These are phyloP conservation scores for Fusarium sp. DNA, from an alignment of 2,329 filamentous ascomycete species.

Conservation along the genomic window DNA sequence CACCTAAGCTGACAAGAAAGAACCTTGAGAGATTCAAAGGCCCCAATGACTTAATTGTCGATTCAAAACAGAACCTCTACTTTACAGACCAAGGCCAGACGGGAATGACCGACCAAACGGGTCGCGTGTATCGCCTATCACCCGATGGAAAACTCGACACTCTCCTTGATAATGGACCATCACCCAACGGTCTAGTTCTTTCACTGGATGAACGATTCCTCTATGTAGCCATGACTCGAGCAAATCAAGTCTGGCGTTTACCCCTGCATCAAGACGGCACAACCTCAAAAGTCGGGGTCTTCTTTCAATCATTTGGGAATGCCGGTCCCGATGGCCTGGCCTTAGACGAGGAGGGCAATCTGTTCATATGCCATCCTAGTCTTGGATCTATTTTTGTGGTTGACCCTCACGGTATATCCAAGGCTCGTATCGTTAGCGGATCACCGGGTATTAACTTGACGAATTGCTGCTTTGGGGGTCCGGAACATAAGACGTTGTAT, in stretches of 20 bases:
- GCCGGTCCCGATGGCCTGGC: constrained; percentile 58
- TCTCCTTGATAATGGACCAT: constrained; percentile 56
- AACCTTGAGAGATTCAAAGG: constrained; percentile 62
- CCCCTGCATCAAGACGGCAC: constrained; percentile 58
- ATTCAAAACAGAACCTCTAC: constrained; percentile 57
- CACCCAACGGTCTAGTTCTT: constrained; percentile 58
- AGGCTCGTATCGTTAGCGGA: constrained; percentile 55
- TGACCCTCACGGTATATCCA: constrained; percentile 56
- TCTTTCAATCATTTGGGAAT: constrained; percentile 60
- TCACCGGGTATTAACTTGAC: constrained; percentile 56
- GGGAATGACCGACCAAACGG: constrained; percentile 59
- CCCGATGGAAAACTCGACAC: constrained; percentile 56
- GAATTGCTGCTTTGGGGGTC: constrained; percentile 60
- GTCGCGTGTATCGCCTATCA: constrained; percentile 57
- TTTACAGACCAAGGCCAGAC: constrained; percentile 64
- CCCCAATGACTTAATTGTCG: constrained; percentile 59
- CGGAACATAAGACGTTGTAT: constrained; percentile 56
- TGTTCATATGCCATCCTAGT: constrained; percentile 57
- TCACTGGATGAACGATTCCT: constrained; percentile 58
- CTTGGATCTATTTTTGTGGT: constrained; percentile 58
- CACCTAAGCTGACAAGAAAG: constrained; percentile 53
- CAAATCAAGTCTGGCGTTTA: constrained; percentile 60
- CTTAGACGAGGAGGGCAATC: constrained; percentile 57
- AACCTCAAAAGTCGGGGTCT: constrained; percentile 57
- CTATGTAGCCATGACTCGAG: constrained; percentile 59